phyloP scores from a whole-genome alignment of 495 filamentous ascomycete species.

The Lindgomyces ingoldianus region DNA sequence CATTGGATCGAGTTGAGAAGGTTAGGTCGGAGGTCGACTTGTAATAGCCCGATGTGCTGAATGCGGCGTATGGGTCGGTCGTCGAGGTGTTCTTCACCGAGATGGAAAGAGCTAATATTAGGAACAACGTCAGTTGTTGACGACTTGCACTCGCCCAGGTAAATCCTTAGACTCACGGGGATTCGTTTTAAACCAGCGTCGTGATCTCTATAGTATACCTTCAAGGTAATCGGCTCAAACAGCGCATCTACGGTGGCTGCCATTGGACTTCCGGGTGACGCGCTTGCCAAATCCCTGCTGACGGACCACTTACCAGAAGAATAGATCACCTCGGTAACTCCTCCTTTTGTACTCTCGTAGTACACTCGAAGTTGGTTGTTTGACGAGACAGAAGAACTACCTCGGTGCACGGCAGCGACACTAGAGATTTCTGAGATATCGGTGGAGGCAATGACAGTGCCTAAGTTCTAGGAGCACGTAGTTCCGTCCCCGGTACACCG shows the following conservation, averaged over 20 bases:
- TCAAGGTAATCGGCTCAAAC: neutral
- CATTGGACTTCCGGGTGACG: neutral
- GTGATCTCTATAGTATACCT: neutral
- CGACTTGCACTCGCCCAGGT: neutral
- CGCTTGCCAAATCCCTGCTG: neutral
- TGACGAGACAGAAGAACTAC: neutral
- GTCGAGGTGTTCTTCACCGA: neutral
- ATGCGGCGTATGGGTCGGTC: neutral
- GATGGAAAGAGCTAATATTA: neutral
- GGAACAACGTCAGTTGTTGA: neutral
- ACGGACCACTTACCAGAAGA: neutral
- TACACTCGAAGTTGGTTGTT: neutral
- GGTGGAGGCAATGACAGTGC: neutral
- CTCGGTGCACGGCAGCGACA: neutral
- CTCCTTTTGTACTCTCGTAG: neutral
- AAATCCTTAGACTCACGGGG: neutral
- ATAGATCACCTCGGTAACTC: neutral
- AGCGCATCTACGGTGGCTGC: neutral
- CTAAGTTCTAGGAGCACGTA: neutral
- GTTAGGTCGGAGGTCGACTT: neutral
- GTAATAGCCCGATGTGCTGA: neutral
- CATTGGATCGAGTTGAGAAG: neutral
- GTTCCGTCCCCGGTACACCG: neutral
- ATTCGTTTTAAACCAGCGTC: neutral
- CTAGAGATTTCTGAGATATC: neutral